Base-by-base conservation (phyloP, 192 early-diverging fungal genomes). In the Linnemannia schmuckeri region DNA sequence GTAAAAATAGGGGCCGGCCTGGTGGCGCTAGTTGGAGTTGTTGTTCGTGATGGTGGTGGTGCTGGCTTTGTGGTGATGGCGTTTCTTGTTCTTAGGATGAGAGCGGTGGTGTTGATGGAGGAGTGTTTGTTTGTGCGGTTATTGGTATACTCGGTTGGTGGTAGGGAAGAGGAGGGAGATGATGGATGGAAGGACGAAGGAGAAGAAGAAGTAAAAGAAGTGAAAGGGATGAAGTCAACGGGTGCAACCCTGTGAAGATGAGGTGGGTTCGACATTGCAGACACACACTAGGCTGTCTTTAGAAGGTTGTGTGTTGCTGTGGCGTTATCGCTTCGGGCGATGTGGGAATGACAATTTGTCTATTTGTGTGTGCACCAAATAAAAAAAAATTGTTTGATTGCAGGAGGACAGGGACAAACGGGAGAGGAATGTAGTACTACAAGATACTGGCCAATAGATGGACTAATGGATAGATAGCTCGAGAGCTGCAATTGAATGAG, bases 1-100 rank as follows among this genome's bases (percentile, higher is more conserved):
- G 61, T 66, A 30, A 66, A 66, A 30, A 66, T 66, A 30, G 61
- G 61, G 61, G 61, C 13, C n/a, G 61, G 61, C 61, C 61, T 66
- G 30, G 61, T 15, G 61, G 61, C 61, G 30, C 10, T 35, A 1
- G n/a, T 66, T 27, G 13, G 6, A 12, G 61, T 15, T 33, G 30
- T 15, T 12, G 61, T 33, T 9, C 12, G 12, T 66, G 13, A 1
- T 57, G 55, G 24, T 18, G 55, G 24, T 61, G 55, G 7, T 24
- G 61, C 2, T 30, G 61, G 6, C 15, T 15, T 66, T 12, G 27
- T 15, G n/a, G 61, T 33, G 61, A 66, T 66, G 61, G 27, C n/a
- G 61, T 66, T 66, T 66, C 30, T 30, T 66, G 61, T 66, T 66
- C 33, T 72, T 1, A 35, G 30, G 38, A 42, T 41, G 40, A 35